Evolutionary conservation across 495 filamentous ascomycete species (phyloP), one percentile per base, ranked within the genome.

Genomic region (Penicilliopsis zonata): DNA sequence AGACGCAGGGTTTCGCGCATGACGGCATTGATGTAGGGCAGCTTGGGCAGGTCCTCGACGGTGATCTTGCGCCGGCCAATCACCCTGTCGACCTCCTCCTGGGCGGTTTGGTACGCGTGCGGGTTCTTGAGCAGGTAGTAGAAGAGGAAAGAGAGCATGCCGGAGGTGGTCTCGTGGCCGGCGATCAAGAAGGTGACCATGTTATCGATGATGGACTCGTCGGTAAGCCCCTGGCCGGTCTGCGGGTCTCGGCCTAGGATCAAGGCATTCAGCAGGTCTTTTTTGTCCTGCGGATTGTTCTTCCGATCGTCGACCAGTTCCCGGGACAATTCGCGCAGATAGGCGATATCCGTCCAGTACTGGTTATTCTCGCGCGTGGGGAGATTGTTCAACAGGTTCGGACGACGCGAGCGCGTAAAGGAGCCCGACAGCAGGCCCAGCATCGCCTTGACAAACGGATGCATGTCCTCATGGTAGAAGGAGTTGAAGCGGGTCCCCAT

Each of bases 401-500:
- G 68, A n/a, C 69, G 63, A 16, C 49, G 49, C 5, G 65, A 35
- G 10, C 78, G 61, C 16, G 50, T 43, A 9, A 68, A 71, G 3
- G 71, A 69, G 32, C 72, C 77, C 14, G 41, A 23, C 3, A 86
- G 54, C 21, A 77, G 63, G 9, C 55, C 65, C 15, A 52, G 55
- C 80, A 85, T 81, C 5, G 77, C 74, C 16, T 57, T 47, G 15
- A 84, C 55, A 39, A 85, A 83, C 1, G 78, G 75, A 41, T 83
- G 78, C 37, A 75, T 43, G 0, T 76, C 65, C 16, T 79, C 70
- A 19, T 63, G 60, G 41, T 84, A 84, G 50, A 77, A 84, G 8
- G 70, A 76, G 43, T 86, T 86, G 61, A 86, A 86, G 12, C 81
- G 72, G 26, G 63, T 76, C 18, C 70, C 73, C 78, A 86, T 82